These are phyloP conservation scores for Pichia rugopelliculosa DNA, from an alignment of 805 yeast genomes.

Conservation along the genomic window DNA sequence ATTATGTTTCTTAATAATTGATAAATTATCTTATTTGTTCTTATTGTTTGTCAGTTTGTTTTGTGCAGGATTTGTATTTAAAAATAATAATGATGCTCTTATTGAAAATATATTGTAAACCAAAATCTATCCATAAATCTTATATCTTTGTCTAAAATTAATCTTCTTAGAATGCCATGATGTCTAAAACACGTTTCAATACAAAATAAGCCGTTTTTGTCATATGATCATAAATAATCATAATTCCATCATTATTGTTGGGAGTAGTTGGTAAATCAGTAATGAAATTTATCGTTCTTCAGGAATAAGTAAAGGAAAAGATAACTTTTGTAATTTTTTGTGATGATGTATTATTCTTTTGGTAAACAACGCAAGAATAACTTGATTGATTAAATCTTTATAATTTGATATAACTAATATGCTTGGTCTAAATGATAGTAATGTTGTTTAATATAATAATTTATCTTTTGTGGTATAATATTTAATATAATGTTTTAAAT, in stretches of 20 bases:
- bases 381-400: background rate
- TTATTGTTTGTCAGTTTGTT: slow-evolving; percentile 3
- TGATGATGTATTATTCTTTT: background rate
- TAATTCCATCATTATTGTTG: background rate
- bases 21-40: background rate
- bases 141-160: slow-evolving; percentile 5
- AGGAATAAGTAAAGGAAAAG: background rate
- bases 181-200: background rate
- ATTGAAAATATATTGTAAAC: slow-evolving; percentile 2
- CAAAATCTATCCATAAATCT: slow-evolving; percentile 6
- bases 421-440: background rate
- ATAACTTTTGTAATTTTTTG: background rate
- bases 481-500: background rate
- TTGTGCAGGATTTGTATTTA: slow-evolving; percentile 3
- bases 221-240: background rate
- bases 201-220: slow-evolving; percentile 3
- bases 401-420: background rate
- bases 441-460: background rate
- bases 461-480: background rate
- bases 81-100: background rate
- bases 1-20: background rate
- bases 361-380: background rate
- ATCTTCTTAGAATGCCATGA: slow-evolving; percentile 6
- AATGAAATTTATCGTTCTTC: background rate
- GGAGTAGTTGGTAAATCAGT: background rate